Base-by-base conservation (phyloP, 108 stramenopile species). In the Licmophora abbreviata region DNA sequence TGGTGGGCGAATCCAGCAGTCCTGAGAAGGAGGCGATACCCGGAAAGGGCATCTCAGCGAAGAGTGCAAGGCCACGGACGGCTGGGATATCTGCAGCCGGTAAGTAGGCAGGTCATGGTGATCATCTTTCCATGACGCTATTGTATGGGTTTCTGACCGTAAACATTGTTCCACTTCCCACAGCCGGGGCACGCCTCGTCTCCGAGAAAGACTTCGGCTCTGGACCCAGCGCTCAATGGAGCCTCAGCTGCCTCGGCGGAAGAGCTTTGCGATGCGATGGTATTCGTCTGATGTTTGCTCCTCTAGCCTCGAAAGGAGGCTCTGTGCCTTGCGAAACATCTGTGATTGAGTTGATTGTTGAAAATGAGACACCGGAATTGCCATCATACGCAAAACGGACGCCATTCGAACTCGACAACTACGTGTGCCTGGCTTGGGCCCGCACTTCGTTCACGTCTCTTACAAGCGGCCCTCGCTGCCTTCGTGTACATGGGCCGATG, bases 351-450 rank as follows among this genome's bases (percentile, higher is more conserved):
- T 36, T 74, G 29, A 50, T 58, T 0, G 52, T 77, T 3, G 51
- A 67, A 27, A 61, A 63, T 51, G 59, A 62, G 23, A 38, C 58
- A 47, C 44, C 43, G 1, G 31, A 44, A 14, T 46, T 54, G 1
- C 44, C 49, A 17, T 49, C 65, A 14, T 43, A 55, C 28, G 61
- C 59, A 10, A 79, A 71, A 35, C 51, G 73, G 17, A 69, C 68
- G n/a, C 52, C 77, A 12, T 79, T 84, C 59, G 90, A 92, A 44
- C 79, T 83, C 50, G 81, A 77, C 29, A 83, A 85, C 37, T 92
- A 85, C 54, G 61, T 81, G 32, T 44, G 71, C 12, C 72, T 77
- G 26, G 73, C 81, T 1, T 92, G 90, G 90, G 66, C 51, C 26
- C 59, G 90, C 18, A 81, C 90, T 25, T 18, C 28, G 10, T 37